A percentile compares a stretch with the other conserved stretches of the same genome.
Evolutionary conservation across 345 rosid genomes (phyloP).

Genomic region (Gossypium stocksii): DNA sequence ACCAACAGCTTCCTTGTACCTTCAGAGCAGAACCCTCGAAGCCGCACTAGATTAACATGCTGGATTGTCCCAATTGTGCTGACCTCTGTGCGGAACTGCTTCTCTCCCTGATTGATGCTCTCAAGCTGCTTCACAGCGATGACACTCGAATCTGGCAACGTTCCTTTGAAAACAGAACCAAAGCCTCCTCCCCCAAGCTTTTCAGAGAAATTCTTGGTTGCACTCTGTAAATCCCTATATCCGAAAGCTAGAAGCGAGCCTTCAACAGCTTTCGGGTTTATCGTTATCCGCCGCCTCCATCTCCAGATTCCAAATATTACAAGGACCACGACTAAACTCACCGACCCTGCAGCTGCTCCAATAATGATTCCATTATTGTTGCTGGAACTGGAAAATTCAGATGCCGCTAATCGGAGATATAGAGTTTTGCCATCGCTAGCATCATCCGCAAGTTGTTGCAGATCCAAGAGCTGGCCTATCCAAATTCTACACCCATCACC

Average conservation of each 20-base stretch:
- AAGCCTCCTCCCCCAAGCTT: constrained; percentile 85
- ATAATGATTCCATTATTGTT: constrained; percentile 31
- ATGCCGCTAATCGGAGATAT: constrained; percentile 57
- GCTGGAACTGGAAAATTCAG: constrained; percentile 44
- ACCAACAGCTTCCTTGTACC: constrained; percentile 57
- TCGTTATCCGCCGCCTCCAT: constrained; percentile 28
- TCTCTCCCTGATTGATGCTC: constrained; percentile 74
- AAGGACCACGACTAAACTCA: constrained; percentile 26
- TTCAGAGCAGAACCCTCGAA: constrained; percentile 81
- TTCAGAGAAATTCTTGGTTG: constrained; percentile 72
- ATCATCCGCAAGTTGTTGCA: constrained; percentile 33
- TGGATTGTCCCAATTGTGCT: constrained; percentile 74
- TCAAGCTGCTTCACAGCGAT: constrained; percentile 85
- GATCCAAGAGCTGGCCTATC: constrained; percentile 48
- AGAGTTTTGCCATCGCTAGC: constrained; percentile 33
- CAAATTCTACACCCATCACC: constrained; percentile 46
- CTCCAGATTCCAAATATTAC: constrained; percentile 35
- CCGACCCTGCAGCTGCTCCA: constrained; percentile 40
- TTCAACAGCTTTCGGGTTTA: constrained; percentile 33
- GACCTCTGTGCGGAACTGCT: constrained; percentile 80
- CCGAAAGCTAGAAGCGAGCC: constrained; percentile 67
- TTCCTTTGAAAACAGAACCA: constrained; percentile 82
- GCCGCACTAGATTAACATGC: constrained; percentile 73
- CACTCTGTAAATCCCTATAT: constrained; percentile 57
- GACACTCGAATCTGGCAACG: constrained; percentile 51